Evolutionary conservation across 306 rosid species (phyloP).

Genomic region (Gastrolobium villosum): DNA sequence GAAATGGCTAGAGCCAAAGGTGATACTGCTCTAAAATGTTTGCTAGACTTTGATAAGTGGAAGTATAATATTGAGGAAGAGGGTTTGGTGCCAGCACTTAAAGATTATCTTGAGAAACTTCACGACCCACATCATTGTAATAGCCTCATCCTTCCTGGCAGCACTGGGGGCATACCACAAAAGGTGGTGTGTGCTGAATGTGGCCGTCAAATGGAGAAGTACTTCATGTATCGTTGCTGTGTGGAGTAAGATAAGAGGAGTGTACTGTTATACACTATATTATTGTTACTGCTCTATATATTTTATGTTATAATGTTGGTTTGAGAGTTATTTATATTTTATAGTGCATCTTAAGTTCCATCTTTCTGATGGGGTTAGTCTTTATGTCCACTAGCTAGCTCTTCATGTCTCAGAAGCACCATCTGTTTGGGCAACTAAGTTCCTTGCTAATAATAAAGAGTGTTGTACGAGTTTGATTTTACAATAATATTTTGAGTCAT

Average conservation of each 20-base stretch:
- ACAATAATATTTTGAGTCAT: background rate
- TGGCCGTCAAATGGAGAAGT: conserved; percentile 89
- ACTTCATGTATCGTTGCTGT: conserved; percentile 91
- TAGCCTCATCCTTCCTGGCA: conserved; percentile 79
- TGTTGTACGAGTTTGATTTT: conserved; percentile 31
- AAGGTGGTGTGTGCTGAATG: conserved; percentile 87
- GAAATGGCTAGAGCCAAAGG: conserved; percentile 82
- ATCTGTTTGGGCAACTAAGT: conserved; percentile 21
- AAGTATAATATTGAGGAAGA: conserved; percentile 8
- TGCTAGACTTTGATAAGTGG: conserved; percentile 63
- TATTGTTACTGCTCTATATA: background rate
- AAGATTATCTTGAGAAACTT: conserved; percentile 45
- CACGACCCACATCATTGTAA: conserved; percentile 78
- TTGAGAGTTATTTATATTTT: conserved; percentile 1
- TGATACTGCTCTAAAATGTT: conserved; percentile 51
- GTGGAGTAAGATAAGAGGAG: conserved; percentile 42
- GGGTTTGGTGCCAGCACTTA: conserved; percentile 63
- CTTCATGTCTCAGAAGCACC: conserved; percentile 22
- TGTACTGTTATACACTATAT: background rate
- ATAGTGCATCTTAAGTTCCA: conserved; percentile 2
- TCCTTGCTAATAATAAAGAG: conserved; percentile 34
- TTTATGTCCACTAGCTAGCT: conserved; percentile 28
- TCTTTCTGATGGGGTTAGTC: conserved; percentile 27
- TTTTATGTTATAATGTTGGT: conserved; percentile 29
- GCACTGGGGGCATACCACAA: conserved; percentile 70